Evolutionary conservation across 345 rosid species (phyloP).

Genomic region (Xanthoceras sorbifolium): DNA sequence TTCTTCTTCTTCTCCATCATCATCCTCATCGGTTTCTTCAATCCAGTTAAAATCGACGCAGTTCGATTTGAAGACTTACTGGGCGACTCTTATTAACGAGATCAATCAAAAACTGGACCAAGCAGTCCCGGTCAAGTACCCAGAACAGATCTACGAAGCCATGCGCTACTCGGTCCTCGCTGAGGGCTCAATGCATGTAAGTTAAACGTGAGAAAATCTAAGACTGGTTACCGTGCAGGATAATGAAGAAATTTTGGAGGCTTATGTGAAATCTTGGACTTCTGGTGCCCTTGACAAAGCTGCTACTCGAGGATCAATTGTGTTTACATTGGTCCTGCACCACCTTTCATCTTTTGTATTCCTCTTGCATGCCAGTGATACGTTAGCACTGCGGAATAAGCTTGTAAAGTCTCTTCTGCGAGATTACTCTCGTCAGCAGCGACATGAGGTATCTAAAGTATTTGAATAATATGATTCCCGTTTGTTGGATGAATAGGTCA

Average conservation of each 20-base stretch:
- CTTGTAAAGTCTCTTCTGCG: slow-evolving; percentile 66
- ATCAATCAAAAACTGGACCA: slow-evolving; percentile 76
- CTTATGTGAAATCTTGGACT: slow-evolving; percentile 76
- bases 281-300: slow-evolving; percentile 80
- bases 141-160: slow-evolving; percentile 80
- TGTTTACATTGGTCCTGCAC: slow-evolving; percentile 59
- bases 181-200: slow-evolving; percentile 33
- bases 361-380: slow-evolving; percentile 28
- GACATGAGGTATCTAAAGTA: slow-evolving; percentile 56
- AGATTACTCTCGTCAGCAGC: slow-evolving; percentile 60
- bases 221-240: slow-evolving; percentile 43
- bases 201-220: not conserved
- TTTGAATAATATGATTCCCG: not conserved
- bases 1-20: slow-evolving; percentile 19
- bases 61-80: slow-evolving; percentile 84
- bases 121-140: slow-evolving; percentile 70
- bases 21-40: slow-evolving; percentile 31
- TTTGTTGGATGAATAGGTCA: not conserved
- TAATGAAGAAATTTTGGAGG: slow-evolving; percentile 67
- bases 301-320: slow-evolving; percentile 58
- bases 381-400: slow-evolving; percentile 46
- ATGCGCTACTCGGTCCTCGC: slow-evolving; percentile 93
- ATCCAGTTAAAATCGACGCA: slow-evolving; percentile 32
- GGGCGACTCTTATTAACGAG: slow-evolving; percentile 63
- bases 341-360: slow-evolving; percentile 69